Evolutionary conservation across 331 rosid genomes (phyloP), one percentile per base, ranked within the genome.

Genomic region (Arachis monticola): DNA sequence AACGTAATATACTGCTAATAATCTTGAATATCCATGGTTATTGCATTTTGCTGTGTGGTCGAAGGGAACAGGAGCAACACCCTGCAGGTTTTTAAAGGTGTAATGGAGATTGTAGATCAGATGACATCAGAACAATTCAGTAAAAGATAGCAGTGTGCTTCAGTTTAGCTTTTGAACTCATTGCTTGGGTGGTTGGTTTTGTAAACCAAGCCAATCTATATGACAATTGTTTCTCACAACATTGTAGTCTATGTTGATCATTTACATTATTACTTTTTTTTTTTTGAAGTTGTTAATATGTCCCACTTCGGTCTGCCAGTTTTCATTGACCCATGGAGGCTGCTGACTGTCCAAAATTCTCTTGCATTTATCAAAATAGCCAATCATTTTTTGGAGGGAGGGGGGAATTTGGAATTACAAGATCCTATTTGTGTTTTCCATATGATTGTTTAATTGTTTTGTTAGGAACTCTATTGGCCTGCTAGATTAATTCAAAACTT

Each of bases 1-100:
- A 69, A 47, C 65, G 70, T 42, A 79, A 32, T 64, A 48, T 27
- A 69, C 65, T 69, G 59, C 77, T n/a, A 14, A 82, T 45, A 57
- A 57, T 65, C 59, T 60, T 8, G 55, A 59, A 61, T 35, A 46
- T 47, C 38, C 46, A 0, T 46, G 64, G 8, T 45, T 59, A 50
- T 74, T 68, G 10, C 62, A 31, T 80, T 53, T 12, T 61, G 48
- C 65, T 55, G 55, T 10, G 44, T 64, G 78, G 42, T 40, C 50
- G 69, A 67, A 60, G 53, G 40, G 66, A 79, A 13, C 52, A 42
- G 3, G 41, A 42, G 46, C 76, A 55, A 50, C 52, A 31, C 7
- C 67, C 12, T 60, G 70, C 61, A 41, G 62, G 52, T 35, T 75
- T 67, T 70, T 7, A 8, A 47, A 22, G 32, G 31, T 17, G 22